phyloP scores from a whole-genome alignment of 2,329 filamentous ascomycete genomes.

The Chaetomium globosum region DNA sequence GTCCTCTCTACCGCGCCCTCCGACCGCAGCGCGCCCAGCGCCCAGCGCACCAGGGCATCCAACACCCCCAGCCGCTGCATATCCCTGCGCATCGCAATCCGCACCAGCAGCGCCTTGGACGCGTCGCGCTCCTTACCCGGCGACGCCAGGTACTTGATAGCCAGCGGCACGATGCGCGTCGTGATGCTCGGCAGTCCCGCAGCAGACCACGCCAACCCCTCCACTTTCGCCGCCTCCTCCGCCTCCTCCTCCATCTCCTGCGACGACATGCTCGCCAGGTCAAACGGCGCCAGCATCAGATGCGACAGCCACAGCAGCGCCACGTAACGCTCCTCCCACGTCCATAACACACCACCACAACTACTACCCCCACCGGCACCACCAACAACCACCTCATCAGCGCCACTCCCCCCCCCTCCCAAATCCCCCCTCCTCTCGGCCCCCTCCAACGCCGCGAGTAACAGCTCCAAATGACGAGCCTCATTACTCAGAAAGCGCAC shows the following conservation, averaged over 20 bases:
- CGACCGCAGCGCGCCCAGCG: conserved; percentile 61
- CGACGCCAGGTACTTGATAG: conserved; percentile 69
- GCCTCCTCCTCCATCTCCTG: conserved; percentile 49
- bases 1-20: conserved; percentile 47
- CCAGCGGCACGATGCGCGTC: conserved; percentile 69
- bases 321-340: conserved; percentile 88
- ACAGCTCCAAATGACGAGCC: conserved; percentile 76
- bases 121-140: conserved; percentile 88
- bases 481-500: conserved; percentile 90
- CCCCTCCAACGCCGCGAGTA: conserved; percentile 74
- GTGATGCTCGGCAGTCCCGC: conserved; percentile 68
- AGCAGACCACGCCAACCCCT: conserved; percentile 59
- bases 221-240: conserved; percentile 36
- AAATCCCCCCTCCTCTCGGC: conserved; percentile 44
- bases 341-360: conserved; percentile 47
- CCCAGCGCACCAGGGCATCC: conserved; percentile 69
- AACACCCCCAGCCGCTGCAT: conserved; percentile 80
- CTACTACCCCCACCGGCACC: background rate
- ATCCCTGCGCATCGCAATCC: conserved; percentile 79
- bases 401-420: background rate
- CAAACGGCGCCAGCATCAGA: conserved; percentile 83
- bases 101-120: conserved; percentile 78
- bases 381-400: conserved; percentile 3
- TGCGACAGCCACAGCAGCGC: conserved; percentile 86
- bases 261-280: conserved; percentile 81